phyloP scores from a whole-genome alignment of 1,284 basidiomycete genomes.

The Coriolopsis trogii region DNA sequence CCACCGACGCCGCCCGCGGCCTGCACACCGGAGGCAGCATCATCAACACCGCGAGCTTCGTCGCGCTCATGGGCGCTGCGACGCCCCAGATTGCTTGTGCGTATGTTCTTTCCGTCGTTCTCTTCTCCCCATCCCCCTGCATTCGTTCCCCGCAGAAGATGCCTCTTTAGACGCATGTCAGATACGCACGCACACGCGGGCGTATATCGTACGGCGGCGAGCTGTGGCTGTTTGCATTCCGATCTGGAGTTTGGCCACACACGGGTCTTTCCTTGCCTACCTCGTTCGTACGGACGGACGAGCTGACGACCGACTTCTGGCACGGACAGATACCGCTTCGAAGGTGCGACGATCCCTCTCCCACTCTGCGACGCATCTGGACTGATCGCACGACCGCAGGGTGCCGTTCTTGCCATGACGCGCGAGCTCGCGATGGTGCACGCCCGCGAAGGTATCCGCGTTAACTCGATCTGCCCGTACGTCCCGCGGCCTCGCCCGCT shows the following conservation, averaged over 20 bases:
- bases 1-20: conserved; percentile 78
- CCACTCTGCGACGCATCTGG: neutral
- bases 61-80: conserved; percentile 91
- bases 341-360: conserved; percentile 50
- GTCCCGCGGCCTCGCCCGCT: conserved; percentile 34
- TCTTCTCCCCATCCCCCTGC: no score
- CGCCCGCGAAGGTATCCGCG: conserved; percentile 91
- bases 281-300: neutral
- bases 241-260: no score
- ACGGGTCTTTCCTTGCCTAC: neutral
- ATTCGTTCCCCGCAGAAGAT: no score
- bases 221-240: no score
- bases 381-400: conserved; percentile 44
- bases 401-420: conserved; percentile 97
- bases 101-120: conserved; percentile 33
- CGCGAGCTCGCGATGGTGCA: conserved; percentile 97
- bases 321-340: conserved; percentile 73
- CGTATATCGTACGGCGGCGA: no score
- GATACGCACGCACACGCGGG: no score
- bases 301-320: neutral
- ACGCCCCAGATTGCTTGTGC: conserved; percentile 95
- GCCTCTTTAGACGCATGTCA: no score
- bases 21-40: conserved; percentile 88
- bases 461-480: conserved; percentile 96
- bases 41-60: conserved; percentile 97